phyloP scores from a whole-genome alignment of 345 rosid species.

The Euclidium syriacum region DNA sequence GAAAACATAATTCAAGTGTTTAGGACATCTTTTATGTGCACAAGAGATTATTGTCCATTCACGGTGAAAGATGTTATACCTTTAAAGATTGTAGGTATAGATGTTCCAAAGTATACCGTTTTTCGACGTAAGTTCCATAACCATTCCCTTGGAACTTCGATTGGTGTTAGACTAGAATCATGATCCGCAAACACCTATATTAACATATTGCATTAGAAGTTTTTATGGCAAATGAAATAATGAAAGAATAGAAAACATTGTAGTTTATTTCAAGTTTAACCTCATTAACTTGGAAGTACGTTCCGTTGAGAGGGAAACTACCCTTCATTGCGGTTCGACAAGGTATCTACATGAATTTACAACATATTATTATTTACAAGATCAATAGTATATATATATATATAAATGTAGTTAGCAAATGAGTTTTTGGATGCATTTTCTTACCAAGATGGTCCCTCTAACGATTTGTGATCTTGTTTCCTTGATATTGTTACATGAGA shows the following conservation, averaged over 20 bases:
- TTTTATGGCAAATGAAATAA: not conserved
- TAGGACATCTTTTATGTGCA: not conserved
- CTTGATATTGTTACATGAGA: slow-evolving; percentile 58
- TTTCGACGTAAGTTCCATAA: slow-evolving; percentile 77
- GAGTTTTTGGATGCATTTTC: not conserved
- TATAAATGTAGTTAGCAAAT: no score
- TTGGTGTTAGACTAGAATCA: slow-evolving; percentile 67
- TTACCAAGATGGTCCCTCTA: slow-evolving; percentile 91
- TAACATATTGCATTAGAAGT: not conserved
- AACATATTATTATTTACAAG: not conserved
- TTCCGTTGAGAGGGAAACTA: slow-evolving; percentile 94
- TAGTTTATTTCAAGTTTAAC: slow-evolving; percentile 27
- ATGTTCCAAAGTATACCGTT: slow-evolving; percentile 87
- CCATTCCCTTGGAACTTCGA: slow-evolving; percentile 71
- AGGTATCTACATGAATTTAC: slow-evolving; percentile 54
- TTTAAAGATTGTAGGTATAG: slow-evolving; percentile 82
- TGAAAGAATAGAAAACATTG: not conserved
- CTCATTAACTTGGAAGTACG: slow-evolving; percentile 96
- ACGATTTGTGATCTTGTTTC: slow-evolving; percentile 72
- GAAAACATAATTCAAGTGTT: slow-evolving; percentile 6
- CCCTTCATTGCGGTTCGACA: slow-evolving; percentile 98
- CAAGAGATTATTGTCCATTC: no score
- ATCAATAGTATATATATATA: no score
- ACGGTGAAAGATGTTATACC: slow-evolving; percentile 39
- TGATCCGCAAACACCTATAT: slow-evolving; percentile 92